Percentiles rank a stretch among this genome's conserved stretches.
These are phyloP conservation scores for Terfezia claveryi DNA, from an alignment of 495 filamentous ascomycete genomes.

Conservation along the genomic window DNA sequence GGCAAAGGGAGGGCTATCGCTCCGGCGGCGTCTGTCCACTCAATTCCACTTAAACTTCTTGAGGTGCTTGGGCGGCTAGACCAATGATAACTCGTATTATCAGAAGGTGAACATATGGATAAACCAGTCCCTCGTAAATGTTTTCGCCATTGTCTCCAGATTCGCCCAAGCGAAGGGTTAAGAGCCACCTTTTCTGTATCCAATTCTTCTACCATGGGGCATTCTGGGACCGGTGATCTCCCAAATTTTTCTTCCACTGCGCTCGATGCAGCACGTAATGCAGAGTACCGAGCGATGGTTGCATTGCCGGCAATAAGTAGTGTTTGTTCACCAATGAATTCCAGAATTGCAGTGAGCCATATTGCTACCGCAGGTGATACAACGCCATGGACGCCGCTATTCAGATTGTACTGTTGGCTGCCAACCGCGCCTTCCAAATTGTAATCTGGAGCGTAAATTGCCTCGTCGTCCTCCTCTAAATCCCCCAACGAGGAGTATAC, in stretches of 20 bases:
- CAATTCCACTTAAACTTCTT: slow-evolving; percentile 1
- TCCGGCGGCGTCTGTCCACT: background rate
- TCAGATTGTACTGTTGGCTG: slow-evolving; percentile 16
- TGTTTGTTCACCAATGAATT: slow-evolving; percentile 82
- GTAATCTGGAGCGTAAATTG: slow-evolving; percentile 20
- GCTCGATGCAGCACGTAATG: slow-evolving; percentile 29
- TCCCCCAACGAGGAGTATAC: slow-evolving; percentile 92
- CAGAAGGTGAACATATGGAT: slow-evolving; percentile 13
- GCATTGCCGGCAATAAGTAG: slow-evolving; percentile 75
- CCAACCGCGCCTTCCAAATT: slow-evolving; percentile 15
- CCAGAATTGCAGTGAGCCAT: slow-evolving; percentile 82
- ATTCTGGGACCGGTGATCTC: slow-evolving; percentile 4
- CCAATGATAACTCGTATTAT: slow-evolving; percentile 2
- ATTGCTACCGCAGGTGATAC: slow-evolving; percentile 87
- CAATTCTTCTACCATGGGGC: slow-evolving; percentile 61
- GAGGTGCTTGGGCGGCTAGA: slow-evolving; percentile 6
- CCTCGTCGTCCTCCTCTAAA: slow-evolving; percentile 90
- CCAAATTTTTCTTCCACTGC: slow-evolving; percentile 22
- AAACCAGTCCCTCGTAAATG: slow-evolving; percentile 29
- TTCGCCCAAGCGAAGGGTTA: slow-evolving; percentile 60
- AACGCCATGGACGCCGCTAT: slow-evolving; percentile 15
- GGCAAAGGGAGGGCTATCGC: slow-evolving; percentile 5
- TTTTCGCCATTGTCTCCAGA: slow-evolving; percentile 95
- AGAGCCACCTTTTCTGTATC: slow-evolving; percentile 89
- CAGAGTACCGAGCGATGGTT: slow-evolving; percentile 45